Evolutionary conservation across 768 basidiomycete species (phyloP).

Genomic region (Austroboletus eburneus): DNA sequence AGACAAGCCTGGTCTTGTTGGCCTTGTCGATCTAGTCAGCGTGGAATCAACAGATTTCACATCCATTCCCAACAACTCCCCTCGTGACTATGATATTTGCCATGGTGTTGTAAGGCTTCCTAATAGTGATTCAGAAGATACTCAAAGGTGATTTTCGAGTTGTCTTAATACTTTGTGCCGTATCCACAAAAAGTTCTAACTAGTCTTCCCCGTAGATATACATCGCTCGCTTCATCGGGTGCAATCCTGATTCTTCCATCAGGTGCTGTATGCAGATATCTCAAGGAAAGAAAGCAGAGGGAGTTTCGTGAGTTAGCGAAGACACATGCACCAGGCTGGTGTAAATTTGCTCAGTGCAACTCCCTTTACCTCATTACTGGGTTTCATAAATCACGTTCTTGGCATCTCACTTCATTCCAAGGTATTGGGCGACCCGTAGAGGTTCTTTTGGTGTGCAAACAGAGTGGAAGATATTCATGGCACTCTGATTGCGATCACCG

Average conservation of each 20-base stretch:
- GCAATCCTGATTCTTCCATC: slow-evolving; percentile 7
- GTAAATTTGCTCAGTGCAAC: neutral
- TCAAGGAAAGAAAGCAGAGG: neutral
- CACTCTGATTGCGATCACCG: neutral
- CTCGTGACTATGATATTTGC: neutral
- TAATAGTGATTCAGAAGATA: neutral
- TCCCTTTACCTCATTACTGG: neutral
- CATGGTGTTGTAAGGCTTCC: neutral
- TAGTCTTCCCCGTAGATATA: slow-evolving; percentile 2
- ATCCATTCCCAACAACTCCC: neutral
- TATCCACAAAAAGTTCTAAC: neutral
- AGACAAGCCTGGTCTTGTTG: neutral
- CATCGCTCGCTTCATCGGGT: neutral
- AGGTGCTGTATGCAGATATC: neutral
- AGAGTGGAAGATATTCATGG: neutral
- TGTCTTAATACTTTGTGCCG: neutral
- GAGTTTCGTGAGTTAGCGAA: neutral
- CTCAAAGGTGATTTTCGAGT: neutral
- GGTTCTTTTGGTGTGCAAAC: neutral
- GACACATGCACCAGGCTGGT: neutral
- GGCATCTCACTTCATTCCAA: neutral
- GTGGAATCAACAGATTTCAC: neutral
- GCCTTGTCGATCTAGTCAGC: neutral
- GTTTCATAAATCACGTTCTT: neutral
- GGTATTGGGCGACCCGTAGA: too few species aligned